Percentiles rank a stretch among this genome's conserved stretches.
phyloP scores from a whole-genome alignment of 73 alveolate species.

The Paramecium caudatum region DNA sequence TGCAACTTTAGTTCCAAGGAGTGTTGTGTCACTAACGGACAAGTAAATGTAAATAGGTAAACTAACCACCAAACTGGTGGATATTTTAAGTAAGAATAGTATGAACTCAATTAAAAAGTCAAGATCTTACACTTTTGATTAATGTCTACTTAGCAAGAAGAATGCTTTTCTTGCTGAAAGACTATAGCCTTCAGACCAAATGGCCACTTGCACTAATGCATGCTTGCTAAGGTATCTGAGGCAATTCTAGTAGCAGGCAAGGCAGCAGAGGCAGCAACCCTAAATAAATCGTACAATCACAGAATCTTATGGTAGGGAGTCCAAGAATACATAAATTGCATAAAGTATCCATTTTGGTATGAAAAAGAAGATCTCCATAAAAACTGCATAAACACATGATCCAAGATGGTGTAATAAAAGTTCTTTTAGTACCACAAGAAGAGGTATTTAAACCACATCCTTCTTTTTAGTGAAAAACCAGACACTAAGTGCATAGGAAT shows the following conservation, averaged over 20 bases:
- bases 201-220: slow-evolving; percentile 63
- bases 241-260: slow-evolving; percentile 56
- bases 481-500: slow-evolving; percentile 60
- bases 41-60: slow-evolving; percentile 58
- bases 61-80: slow-evolving; percentile 42
- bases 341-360: slow-evolving; percentile 66
- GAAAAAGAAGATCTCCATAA: slow-evolving; percentile 68
- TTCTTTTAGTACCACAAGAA: slow-evolving; percentile 43
- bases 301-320: slow-evolving; percentile 53
- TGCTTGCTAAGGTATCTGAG: slow-evolving; percentile 68
- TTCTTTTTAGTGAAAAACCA: slow-evolving; percentile 77
- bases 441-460: slow-evolving; percentile 70
- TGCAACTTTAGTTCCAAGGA: not conserved
- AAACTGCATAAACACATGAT: slow-evolving; percentile 64
- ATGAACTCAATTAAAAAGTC: slow-evolving; percentile 69
- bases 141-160: slow-evolving; percentile 65
- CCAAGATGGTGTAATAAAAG: slow-evolving; percentile 68
- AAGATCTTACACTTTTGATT: slow-evolving; percentile 68
- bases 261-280: slow-evolving; percentile 73
- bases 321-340: not conserved
- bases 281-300: slow-evolving; percentile 64
- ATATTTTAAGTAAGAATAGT: slow-evolving; percentile 27
- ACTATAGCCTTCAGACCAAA: slow-evolving; percentile 74
- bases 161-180: slow-evolving; percentile 68
- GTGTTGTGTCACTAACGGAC: not conserved